phyloP scores from a whole-genome alignment of 495 filamentous ascomycete genomes.

The Penicillium cinerascens region DNA sequence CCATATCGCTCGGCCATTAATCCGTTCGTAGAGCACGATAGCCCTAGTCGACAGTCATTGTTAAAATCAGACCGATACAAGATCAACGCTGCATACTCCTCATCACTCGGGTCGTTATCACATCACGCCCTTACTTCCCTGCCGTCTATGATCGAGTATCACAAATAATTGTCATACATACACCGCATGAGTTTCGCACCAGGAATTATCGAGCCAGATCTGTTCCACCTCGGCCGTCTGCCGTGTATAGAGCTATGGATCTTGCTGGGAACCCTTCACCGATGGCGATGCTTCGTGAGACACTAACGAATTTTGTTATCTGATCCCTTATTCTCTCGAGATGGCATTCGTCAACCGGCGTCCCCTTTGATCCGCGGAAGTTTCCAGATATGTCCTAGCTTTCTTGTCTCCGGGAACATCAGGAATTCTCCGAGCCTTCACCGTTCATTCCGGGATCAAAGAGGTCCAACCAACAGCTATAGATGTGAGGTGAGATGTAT shows the following conservation, averaged over 20 bases:
- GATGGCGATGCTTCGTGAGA: constrained; percentile 13
- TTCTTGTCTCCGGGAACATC: constrained; percentile 16
- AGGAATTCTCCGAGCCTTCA: constrained; percentile 7
- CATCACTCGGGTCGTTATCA: background rate
- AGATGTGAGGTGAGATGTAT: background rate
- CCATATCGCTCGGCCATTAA: background rate
- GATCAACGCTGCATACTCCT: constrained; percentile 8
- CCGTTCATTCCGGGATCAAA: constrained; percentile 16
- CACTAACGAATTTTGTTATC: constrained; percentile 6
- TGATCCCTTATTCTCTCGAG: constrained; percentile 14
- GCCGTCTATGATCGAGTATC: constrained; percentile 14
- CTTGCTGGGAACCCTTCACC: constrained; percentile 12
- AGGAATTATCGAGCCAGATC: constrained; percentile 16
- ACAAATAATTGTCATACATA: constrained; percentile 17
- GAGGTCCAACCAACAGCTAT: constrained; percentile 1
- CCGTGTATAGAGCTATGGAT: constrained; percentile 17
- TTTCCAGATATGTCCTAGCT: constrained; percentile 9
- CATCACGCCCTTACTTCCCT: background rate
- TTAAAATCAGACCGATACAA: constrained; percentile 21
- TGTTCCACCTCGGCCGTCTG: constrained; percentile 12
- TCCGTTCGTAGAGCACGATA: background rate
- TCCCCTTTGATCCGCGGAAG: constrained; percentile 3
- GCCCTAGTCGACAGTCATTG: constrained; percentile 3
- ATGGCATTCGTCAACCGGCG: constrained; percentile 17
- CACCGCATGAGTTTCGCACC: constrained; percentile 17